Conservation (phyloP, 257 asterid genomes). For the Mitragyna speciosa region DNA sequence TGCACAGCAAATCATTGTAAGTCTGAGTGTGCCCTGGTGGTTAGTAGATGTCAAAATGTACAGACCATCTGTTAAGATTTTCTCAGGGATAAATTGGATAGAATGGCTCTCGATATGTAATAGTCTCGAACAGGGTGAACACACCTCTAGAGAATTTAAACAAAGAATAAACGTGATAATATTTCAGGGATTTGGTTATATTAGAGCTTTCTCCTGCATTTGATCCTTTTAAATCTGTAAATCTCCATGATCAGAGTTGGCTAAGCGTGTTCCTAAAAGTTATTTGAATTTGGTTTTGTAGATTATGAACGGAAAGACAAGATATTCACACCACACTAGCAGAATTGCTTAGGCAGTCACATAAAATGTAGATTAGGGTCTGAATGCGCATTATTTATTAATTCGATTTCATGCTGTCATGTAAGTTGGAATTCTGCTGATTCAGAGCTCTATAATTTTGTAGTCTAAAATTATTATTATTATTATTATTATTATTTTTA, state of each 20-base stretch:
- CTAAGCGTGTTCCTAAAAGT: not conserved
- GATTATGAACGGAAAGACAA: not conserved
- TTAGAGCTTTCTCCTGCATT: slow-evolving; percentile 6
- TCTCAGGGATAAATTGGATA: not conserved
- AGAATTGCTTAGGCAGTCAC: not conserved
- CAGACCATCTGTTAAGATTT: not conserved
- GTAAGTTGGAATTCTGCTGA: not conserved
- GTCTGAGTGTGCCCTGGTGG: not conserved
- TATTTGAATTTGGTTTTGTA: not conserved
- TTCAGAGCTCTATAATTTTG: not conserved
- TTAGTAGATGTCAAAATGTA: not conserved
- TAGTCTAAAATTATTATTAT: not conserved
- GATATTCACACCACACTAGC: not conserved
- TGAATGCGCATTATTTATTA: not conserved
- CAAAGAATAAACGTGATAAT: not conserved
- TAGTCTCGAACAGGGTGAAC: not conserved
- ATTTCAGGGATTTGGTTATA: not conserved
- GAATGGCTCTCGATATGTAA: not conserved
- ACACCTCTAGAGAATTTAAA: not conserved
- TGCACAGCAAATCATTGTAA: no score
- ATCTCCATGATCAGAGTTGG: not conserved
- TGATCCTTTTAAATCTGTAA: not conserved
- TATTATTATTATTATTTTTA: no score
- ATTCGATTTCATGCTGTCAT: not conserved
- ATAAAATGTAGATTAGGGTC: not conserved